phyloP scores from a whole-genome alignment of 148 eudicot genomes.

The Amaranthus hypochondriacus region DNA sequence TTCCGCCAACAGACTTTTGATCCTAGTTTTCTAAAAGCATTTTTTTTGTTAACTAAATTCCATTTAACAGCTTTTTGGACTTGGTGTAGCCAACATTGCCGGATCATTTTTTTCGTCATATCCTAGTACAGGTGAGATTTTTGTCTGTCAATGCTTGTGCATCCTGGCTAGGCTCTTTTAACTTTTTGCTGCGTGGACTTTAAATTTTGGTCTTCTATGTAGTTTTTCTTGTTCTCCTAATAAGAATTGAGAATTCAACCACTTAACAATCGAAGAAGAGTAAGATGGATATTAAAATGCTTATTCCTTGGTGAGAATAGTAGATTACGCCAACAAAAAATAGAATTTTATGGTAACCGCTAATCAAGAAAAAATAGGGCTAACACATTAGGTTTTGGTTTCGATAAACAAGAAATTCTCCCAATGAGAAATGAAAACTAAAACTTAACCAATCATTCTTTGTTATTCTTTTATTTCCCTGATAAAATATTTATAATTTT shows the following conservation, averaged over 20 bases:
- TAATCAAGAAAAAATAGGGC: too few relatives aligned
- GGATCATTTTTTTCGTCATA: constrained; percentile 92
- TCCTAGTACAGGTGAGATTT: constrained; percentile 77
- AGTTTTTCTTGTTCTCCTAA: not conserved
- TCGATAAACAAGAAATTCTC: too few relatives aligned
- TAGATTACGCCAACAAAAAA: too few relatives aligned
- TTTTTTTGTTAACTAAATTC: constrained; percentile 3
- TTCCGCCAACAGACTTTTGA: not conserved
- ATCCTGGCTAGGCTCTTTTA: not conserved
- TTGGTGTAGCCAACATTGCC: constrained; percentile 86
- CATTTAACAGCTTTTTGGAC: constrained; percentile 79
- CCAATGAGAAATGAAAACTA: too few relatives aligned
- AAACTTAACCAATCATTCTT: too few relatives aligned
- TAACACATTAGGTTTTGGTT: too few relatives aligned
- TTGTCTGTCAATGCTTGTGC: constrained; percentile 2
- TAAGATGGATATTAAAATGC: too few relatives aligned
- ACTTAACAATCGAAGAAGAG: too few relatives aligned
- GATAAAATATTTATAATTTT: too few relatives aligned
- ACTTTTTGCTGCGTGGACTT: constrained; percentile 4
- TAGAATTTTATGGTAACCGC: too few relatives aligned
- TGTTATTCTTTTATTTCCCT: too few relatives aligned
- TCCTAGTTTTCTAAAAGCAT: not conserved
- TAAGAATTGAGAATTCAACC: not conserved
- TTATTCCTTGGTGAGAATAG: too few relatives aligned
- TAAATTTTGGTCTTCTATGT: not conserved